phyloP scores from a whole-genome alignment of 2,329 filamentous ascomycete genomes.

The Cadophora luteo-olivacea region DNA sequence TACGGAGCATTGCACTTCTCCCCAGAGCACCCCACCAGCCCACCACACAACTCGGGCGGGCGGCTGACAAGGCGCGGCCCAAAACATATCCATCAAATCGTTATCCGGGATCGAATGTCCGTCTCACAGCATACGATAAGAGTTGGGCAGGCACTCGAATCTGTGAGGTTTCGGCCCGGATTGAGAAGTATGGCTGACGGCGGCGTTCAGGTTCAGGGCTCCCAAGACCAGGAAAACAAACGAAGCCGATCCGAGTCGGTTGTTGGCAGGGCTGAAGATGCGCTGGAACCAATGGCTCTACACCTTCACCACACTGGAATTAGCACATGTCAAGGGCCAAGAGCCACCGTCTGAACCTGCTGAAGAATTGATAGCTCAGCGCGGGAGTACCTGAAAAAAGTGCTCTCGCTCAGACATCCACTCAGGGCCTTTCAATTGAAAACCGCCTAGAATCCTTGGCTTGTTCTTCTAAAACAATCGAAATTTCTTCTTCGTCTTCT shows the following conservation, averaged over 20 bases:
- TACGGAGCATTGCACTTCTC: not conserved
- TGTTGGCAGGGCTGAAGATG: slow-evolving; percentile 2
- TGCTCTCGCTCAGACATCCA: not conserved
- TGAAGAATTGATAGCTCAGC: not conserved
- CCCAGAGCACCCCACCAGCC: not conserved
- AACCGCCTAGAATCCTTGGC: not conserved
- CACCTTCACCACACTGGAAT: not conserved
- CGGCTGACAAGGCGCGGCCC: not conserved
- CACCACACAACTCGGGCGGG: not conserved
- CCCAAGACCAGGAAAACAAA: not conserved
- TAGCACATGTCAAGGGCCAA: slow-evolving; percentile 7
- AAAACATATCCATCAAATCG: not conserved
- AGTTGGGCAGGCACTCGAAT: not conserved
- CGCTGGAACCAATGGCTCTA: slow-evolving; percentile 8
- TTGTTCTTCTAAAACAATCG: not conserved
- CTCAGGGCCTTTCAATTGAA: not conserved
- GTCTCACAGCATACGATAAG: slow-evolving; percentile 4
- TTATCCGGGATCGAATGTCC: not conserved
- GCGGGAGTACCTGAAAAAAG: not conserved
- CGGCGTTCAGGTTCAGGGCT: slow-evolving; percentile 1
- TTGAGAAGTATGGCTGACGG: not conserved
- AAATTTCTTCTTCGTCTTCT: not conserved
- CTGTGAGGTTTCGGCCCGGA: slow-evolving; percentile 7
- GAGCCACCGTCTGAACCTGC: not conserved
- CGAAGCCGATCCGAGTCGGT: slow-evolving; percentile 14